phyloP scores from a whole-genome alignment of 2,329 filamentous ascomycete genomes.

The Paraphoma sp. region DNA sequence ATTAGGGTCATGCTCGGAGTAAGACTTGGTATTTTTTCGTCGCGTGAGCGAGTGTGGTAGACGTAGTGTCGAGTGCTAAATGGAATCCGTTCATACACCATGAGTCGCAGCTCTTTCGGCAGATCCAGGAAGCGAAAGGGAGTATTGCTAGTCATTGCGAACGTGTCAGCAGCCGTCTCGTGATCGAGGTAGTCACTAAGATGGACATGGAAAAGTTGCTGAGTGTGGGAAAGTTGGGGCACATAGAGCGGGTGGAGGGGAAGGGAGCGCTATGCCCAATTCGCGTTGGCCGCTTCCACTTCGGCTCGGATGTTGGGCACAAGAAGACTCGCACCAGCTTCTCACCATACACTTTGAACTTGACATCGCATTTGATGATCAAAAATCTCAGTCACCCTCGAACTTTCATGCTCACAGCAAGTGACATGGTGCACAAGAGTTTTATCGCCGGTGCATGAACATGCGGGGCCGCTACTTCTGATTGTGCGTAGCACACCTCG shows the following conservation, averaged over 20 bases:
- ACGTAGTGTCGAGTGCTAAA: neutral
- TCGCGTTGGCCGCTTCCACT: no score
- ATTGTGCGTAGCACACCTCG: neutral
- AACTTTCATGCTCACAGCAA: no score
- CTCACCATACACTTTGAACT: no score
- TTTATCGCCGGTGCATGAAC: neutral
- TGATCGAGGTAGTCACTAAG: neutral
- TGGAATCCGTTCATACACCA: constrained; percentile 15
- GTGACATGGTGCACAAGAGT: no score
- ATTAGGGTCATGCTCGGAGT: no score
- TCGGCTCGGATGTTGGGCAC: no score
- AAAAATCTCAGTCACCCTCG: no score
- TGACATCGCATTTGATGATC: no score
- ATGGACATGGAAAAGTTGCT: neutral
- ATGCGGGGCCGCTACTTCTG: neutral
- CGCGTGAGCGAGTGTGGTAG: no score
- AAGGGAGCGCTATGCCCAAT: no score
- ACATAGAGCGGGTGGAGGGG: neutral
- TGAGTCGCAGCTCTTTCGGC: constrained; percentile 16
- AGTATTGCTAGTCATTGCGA: neutral
- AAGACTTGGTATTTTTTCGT: no score
- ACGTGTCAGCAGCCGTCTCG: neutral
- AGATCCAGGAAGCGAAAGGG: constrained; percentile 11
- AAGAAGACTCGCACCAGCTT: no score
- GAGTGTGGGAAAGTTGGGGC: neutral